These are phyloP conservation scores for Salvia splendens DNA, from an alignment of 257 asterid species.

Conservation along the genomic window DNA sequence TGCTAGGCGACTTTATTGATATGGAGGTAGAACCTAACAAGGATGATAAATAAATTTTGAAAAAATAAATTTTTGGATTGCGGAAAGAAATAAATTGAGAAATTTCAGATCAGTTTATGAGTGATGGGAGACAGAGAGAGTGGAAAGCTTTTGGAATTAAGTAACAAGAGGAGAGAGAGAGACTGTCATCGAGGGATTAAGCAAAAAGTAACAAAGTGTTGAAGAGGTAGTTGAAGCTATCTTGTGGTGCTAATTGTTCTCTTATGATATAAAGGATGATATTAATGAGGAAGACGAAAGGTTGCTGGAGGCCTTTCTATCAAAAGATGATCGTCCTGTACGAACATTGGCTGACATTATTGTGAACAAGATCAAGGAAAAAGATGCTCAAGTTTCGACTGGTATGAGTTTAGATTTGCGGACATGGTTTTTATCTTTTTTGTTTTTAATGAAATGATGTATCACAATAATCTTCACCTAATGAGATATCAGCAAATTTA, in stretches of 20 bases:
- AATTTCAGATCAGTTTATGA: background rate
- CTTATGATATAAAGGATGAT: constrained; percentile 49
- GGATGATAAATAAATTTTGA: no score
- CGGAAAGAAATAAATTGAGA: background rate
- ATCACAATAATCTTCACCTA: background rate
- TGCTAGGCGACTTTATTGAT: no score
- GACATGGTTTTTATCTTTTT: background rate
- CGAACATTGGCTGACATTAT: constrained; percentile 75
- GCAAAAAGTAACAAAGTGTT: no score
- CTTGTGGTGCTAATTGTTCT: background rate
- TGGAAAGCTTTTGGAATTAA: no score
- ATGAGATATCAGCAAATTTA: background rate
- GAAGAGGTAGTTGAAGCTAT: constrained; percentile 8
- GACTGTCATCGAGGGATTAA: no score
- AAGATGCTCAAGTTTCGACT: constrained; percentile 76
- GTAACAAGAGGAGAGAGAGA: no score
- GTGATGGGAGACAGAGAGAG: no score
- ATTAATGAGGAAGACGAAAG: constrained; percentile 72
- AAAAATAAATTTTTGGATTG: no score
- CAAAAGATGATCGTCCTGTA: constrained; percentile 62
- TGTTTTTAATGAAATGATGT: background rate
- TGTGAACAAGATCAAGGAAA: constrained; percentile 66
- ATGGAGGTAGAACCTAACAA: no score
- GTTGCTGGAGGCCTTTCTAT: constrained; percentile 70
- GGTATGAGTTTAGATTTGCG: constrained; percentile 43